Base-by-base conservation (phyloP, 78 protist species). In the Emiliania huxleyi region DNA sequence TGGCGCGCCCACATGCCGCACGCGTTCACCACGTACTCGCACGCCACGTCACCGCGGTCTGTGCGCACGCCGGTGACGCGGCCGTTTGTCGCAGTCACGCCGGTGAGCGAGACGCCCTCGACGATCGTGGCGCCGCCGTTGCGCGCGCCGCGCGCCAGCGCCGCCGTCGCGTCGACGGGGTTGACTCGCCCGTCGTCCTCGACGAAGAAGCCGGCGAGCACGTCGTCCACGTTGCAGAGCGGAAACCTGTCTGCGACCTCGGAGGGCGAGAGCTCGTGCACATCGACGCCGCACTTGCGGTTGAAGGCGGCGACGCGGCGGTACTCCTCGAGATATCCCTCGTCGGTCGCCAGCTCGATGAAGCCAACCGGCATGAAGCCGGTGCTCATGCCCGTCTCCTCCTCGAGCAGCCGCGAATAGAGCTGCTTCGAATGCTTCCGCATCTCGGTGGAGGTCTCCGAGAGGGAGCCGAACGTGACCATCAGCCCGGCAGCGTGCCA, bases 401-500 rank as follows among this genome's bases (percentile, higher is more conserved):
- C 56, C 69, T 90, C 92, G 40, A 90, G 85, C 0, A 37, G 3
- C 23, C 38, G n/a, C 0, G 90, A 83, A 77, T 87, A 87, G 25
- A 87, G 91, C 79, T 87, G 33, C 35, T 38, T 33, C 49, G 79
- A 21, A 77, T 87, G 71, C 92, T 71, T 62, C n/a, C 92, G 81
- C 2, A 90, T 23, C 46, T 62, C 52, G 0, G 84, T 90, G 33
- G 92, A 90, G 52, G 92, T 90, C 42, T 62, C 81, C 29, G 92
- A 90, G 75, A 90, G 35, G 43, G 92, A 90, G 38, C 92, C 92
- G 29, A 90, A 90, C 37, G 92, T 90, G 35, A 90, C 92, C 92
- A 90, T 69, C 85, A 90, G 56, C 35, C 92, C 92, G 4, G 92
- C 92, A 2, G 92, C 92, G 42, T 90, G 92, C 92, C 92, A 90